Evolutionary conservation across 768 basidiomycete species (phyloP).

Genomic region (Porphyrellus cyaneotinctus): DNA sequence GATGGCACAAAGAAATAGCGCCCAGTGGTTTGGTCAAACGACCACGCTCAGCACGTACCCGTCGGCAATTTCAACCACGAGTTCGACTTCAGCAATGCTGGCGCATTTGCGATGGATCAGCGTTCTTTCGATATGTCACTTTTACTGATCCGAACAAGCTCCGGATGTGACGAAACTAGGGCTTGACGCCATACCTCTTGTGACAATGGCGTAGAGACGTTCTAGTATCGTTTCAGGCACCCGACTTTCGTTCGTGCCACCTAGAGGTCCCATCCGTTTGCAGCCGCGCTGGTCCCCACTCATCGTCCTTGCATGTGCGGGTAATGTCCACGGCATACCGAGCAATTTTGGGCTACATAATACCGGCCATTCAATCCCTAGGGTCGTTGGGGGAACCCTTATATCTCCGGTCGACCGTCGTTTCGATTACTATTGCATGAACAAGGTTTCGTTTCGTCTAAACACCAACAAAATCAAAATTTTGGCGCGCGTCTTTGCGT

Average conservation of each 20-base stretch:
- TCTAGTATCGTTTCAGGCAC: not conserved
- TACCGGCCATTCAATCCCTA: not conserved
- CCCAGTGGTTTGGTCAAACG: not conserved
- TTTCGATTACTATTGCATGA: not conserved
- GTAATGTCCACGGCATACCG: not conserved
- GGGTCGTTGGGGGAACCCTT: not conserved
- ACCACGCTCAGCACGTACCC: not conserved
- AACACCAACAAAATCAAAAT: not conserved
- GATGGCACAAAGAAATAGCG: not conserved
- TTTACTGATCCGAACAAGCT: not conserved
- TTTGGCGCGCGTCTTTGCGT: not conserved
- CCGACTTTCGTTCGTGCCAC: not conserved
- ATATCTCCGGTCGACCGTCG: not conserved
- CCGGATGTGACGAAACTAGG: not conserved
- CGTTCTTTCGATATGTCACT: not conserved
- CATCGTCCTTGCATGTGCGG: no score
- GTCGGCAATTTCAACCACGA: not conserved
- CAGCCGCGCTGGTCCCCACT: no score
- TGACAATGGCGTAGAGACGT: not conserved
- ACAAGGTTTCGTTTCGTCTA: not conserved
- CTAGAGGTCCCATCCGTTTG: no score
- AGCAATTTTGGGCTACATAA: slow-evolving; percentile 4
- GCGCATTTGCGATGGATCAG: not conserved
- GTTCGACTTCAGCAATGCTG: not conserved
- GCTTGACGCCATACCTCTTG: not conserved